Percentiles rank a stretch among this genome's conserved stretches.
Conservation (phyloP, 2,329 filamentous ascomycete genomes). For the Fusarium fujikuroi region DNA sequence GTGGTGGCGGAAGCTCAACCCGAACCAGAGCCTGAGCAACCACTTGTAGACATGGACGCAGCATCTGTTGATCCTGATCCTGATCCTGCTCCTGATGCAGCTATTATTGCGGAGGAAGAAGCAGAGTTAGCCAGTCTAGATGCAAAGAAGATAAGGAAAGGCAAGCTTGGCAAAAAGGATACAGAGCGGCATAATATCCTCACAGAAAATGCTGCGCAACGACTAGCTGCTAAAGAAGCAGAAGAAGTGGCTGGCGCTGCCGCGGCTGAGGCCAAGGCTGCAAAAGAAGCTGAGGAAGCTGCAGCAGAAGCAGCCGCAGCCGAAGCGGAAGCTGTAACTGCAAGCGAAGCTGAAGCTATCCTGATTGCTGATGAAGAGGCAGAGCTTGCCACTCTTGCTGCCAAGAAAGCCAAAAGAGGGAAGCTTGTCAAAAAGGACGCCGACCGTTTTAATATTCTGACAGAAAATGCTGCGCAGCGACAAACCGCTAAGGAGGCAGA, state of each 20-base stretch:
- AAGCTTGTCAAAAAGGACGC: constrained; percentile 39
- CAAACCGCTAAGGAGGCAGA: constrained; percentile 38
- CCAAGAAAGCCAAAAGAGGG: constrained; percentile 40
- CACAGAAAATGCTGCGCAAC: constrained; percentile 28
- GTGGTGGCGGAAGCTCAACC: constrained; percentile 24
- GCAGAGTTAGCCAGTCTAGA: constrained; percentile 31
- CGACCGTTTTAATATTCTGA: constrained; percentile 37
- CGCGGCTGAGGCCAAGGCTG: constrained; percentile 24
- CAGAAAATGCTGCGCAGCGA: constrained; percentile 37
- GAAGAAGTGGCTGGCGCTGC: constrained; percentile 42
- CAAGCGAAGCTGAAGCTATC: constrained; percentile 30
- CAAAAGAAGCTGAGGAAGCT: constrained; percentile 16
- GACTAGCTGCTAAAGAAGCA: constrained; percentile 30
- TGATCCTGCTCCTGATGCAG: constrained; percentile 27
- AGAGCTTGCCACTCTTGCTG: constrained; percentile 31
- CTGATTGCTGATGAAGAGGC: constrained; percentile 37
- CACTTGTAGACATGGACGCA: constrained; percentile 13
- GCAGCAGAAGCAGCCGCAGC: constrained; percentile 29
- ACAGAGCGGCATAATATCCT: constrained; percentile 34
- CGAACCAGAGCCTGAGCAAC: constrained; percentile 20
- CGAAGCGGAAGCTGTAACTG: constrained; percentile 22
- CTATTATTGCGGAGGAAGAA: constrained; percentile 35
- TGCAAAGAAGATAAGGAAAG: constrained; percentile 39
- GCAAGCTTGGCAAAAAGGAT: constrained; percentile 40
- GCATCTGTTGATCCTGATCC: constrained; percentile 7